Percentiles rank a stretch among this genome's conserved stretches.
phyloP scores from a whole-genome alignment of 2,329 filamentous ascomycete species.

The Helotiales sp. region DNA sequence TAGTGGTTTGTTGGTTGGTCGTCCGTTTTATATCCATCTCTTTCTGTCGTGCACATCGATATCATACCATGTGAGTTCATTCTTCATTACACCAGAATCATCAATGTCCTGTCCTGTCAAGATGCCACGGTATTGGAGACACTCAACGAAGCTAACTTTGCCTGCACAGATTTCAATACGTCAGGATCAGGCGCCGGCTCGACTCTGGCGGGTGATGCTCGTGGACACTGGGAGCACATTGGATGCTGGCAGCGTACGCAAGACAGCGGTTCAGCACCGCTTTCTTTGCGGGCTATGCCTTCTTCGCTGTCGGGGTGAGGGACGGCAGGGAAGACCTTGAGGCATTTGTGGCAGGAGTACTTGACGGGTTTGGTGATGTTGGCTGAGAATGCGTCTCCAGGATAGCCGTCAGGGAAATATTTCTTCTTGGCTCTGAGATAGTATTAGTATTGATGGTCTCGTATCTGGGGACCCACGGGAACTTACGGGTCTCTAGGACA shows the following conservation, averaged over 20 bases:
- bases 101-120: neutral
- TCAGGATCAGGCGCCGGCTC: conserved; percentile 67
- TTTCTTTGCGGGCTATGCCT: conserved; percentile 19
- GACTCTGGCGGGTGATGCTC: conserved; percentile 53
- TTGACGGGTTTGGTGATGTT: conserved; percentile 51
- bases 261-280: conserved; percentile 43
- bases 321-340: conserved; percentile 56
- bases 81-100: neutral
- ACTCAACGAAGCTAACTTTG: conserved; percentile 51
- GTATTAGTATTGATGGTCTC: conserved; percentile 21
- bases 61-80: conserved; percentile 7
- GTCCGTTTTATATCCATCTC: neutral
- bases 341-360: conserved; percentile 67
- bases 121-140: conserved; percentile 13
- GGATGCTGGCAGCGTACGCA: conserved; percentile 66
- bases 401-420: conserved; percentile 73
- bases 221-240: conserved; percentile 63
- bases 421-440: conserved; percentile 63
- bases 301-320: conserved; percentile 30
- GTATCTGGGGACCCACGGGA: neutral
- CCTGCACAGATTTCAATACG: conserved; percentile 61
- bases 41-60: neutral
- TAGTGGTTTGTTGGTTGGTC: neutral
- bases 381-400: conserved; percentile 56
- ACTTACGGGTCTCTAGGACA: conserved; percentile 82